phyloP scores from a whole-genome alignment of 179 eudicot genomes.

The Nepenthes alata region DNA sequence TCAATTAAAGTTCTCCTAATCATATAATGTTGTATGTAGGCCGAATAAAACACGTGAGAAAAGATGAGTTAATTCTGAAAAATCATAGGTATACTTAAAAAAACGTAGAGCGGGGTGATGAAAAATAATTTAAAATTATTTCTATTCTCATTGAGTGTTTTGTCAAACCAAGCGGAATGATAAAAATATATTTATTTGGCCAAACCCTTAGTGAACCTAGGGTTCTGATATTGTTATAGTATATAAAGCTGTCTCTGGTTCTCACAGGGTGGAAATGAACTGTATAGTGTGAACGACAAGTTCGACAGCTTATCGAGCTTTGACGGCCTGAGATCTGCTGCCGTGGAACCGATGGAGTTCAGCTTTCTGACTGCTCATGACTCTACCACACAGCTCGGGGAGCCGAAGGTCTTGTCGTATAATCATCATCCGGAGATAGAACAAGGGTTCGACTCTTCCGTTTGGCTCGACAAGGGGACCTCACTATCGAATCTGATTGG shows the following conservation, averaged over 20 bases:
- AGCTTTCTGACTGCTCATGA: slow-evolving; percentile 59
- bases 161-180: too few species aligned
- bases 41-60: too few species aligned
- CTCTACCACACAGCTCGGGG: slow-evolving; percentile 40
- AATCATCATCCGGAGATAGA: slow-evolving; percentile 30
- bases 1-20: too few species aligned
- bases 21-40: too few species aligned
- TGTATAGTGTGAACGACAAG: slow-evolving; percentile 35
- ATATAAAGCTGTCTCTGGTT: slow-evolving; percentile 1
- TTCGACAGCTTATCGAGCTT: slow-evolving; percentile 33
- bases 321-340: slow-evolving; percentile 40
- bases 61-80: too few species aligned
- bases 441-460: slow-evolving; percentile 52
- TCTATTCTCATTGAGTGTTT: too few species aligned
- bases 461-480: slow-evolving; percentile 61
- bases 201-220: too few species aligned
- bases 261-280: slow-evolving; percentile 43
- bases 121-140: too few species aligned
- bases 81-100: too few species aligned
- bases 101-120: too few species aligned
- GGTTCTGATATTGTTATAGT: too few species aligned
- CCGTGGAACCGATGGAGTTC: slow-evolving; percentile 70
- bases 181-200: too few species aligned
- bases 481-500: slow-evolving; percentile 38
- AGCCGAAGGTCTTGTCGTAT: slow-evolving; percentile 40